Percentiles rank a stretch among this genome's conserved stretches.
Evolutionary conservation across 2,329 filamentous ascomycete species (phyloP).

Genomic region (Didymella pomorum): DNA sequence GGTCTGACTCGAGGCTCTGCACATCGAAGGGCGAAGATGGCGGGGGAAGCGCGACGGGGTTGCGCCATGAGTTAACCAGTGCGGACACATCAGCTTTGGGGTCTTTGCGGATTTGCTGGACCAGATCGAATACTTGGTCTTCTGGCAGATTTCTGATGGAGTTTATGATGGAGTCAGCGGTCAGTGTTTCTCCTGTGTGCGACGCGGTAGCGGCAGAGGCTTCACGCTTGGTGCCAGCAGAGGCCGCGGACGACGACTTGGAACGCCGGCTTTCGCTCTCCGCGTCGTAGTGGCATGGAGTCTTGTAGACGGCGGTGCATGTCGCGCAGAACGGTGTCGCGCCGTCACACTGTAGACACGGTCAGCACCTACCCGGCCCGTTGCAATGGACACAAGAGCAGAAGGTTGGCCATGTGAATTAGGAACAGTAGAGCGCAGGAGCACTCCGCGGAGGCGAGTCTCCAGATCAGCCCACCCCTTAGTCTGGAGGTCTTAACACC

Average conservation of each 20-base stretch:
- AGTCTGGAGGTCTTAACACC: background rate
- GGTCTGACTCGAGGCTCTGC: constrained; percentile 46
- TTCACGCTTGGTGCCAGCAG: constrained; percentile 43
- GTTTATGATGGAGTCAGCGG: constrained; percentile 52
- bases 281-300: constrained; percentile 59
- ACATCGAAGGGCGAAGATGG: constrained; percentile 32
- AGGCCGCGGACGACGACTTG: constrained; percentile 44
- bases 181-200: constrained; percentile 23
- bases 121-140: constrained; percentile 52
- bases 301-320: constrained; percentile 60
- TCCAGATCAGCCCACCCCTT: constrained; percentile 21
- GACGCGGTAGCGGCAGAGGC: constrained; percentile 27
- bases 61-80: constrained; percentile 53
- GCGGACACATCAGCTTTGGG: constrained; percentile 50
- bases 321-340: constrained; percentile 59
- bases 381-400: constrained; percentile 1
- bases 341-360: constrained; percentile 58
- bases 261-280: constrained; percentile 58
- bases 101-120: constrained; percentile 55
- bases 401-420: constrained; percentile 2
- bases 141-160: constrained; percentile 57
- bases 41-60: constrained; percentile 48
- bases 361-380: constrained; percentile 25
- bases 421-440: constrained; percentile 1
- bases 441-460: constrained; percentile 33